Evolutionary conservation across 768 basidiomycete genomes (phyloP), one percentile per base, ranked within the genome.

Genomic region (Lentinula edodes): DNA sequence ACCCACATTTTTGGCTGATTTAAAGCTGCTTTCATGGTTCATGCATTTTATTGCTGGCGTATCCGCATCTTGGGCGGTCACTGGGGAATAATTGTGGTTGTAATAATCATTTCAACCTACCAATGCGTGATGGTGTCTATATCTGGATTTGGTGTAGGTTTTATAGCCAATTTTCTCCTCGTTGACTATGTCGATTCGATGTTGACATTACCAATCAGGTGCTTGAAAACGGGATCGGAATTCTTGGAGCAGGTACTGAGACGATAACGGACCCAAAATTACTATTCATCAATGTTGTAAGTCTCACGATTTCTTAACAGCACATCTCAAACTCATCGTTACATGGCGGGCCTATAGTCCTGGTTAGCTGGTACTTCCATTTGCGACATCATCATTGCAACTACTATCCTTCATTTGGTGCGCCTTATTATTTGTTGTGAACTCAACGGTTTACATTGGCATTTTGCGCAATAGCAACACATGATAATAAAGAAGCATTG

Each of bases 331-430:
- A 9, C 35, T 32, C 32, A 36, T 34, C 15, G 10, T 36, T 52
- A 8, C 23, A 50, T 13, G 42, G 1, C 20, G 15, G 28, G 18
- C 38, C 34, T 52, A 45, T 35, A 69, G 68, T 52, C 67, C 15
- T 74, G 73, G 71, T 62, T 74, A 10, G 63, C 64, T 0, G 63
- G 66, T 6, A 70, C 69, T 50, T 63, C 66, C 52, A 60, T 68
- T 18, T 65, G 66, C 12, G 68, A 72, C 56, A 43, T 71, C 3
- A 55, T 72, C 15, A 69, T 74, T 34, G 66, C 71, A 2, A 64
- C 43, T 4, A 64, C 67, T 34, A 69, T 72, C 66, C 55, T 70
- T 34, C 64, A 60, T 51, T 67, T 71, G 42, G 73, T 72, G 39
- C 45, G 70, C 61, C 6, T n/a, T 35, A 5, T 10, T 10, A 38